Percentiles rank a stretch among this genome's conserved stretches.
Conservation (phyloP, 306 rosid species). For the Rubus parviflorus region DNA sequence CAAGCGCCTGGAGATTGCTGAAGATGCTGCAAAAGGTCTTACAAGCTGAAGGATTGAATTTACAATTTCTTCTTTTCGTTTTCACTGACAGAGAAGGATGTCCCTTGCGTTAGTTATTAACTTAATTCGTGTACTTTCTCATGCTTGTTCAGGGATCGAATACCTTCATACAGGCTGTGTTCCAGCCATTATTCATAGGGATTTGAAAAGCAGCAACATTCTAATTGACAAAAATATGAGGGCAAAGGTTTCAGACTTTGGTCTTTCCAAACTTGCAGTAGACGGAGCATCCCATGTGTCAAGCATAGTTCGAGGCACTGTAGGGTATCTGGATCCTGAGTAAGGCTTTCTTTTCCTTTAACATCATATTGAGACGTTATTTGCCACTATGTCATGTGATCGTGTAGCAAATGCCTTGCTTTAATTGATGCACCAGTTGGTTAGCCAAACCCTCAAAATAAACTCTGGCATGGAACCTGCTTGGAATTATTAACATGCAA, state of each 20-base stretch:
- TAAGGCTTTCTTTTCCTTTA: slow-evolving; percentile 41
- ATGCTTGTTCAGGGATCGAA: slow-evolving; percentile 77
- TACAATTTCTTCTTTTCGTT: neutral
- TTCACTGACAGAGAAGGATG: slow-evolving; percentile 10
- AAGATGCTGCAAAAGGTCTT: slow-evolving; percentile 94
- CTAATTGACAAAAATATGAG: slow-evolving; percentile 85
- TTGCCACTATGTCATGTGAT: neutral
- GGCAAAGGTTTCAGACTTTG: slow-evolving; percentile 97
- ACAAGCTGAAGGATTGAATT: slow-evolving; percentile 20
- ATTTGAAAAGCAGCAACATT: slow-evolving; percentile 93
- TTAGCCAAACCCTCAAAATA: neutral
- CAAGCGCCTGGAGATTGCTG: slow-evolving; percentile 93
- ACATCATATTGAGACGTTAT: neutral
- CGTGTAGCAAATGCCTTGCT: neutral
- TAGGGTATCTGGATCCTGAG: slow-evolving; percentile 98
- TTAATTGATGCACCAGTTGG: neutral
- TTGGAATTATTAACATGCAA: neutral
- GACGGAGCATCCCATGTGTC: slow-evolving; percentile 97
- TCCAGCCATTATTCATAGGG: slow-evolving; percentile 92
- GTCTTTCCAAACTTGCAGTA: slow-evolving; percentile 94
- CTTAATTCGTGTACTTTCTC: slow-evolving; percentile 18
- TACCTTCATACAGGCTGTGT: slow-evolving; percentile 96
- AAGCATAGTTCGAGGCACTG: slow-evolving; percentile 94
- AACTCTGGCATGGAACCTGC: neutral
- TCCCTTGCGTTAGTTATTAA: neutral